phyloP scores from a whole-genome alignment of 305 asterid genomes.

The Fraxinus angustifolia region DNA sequence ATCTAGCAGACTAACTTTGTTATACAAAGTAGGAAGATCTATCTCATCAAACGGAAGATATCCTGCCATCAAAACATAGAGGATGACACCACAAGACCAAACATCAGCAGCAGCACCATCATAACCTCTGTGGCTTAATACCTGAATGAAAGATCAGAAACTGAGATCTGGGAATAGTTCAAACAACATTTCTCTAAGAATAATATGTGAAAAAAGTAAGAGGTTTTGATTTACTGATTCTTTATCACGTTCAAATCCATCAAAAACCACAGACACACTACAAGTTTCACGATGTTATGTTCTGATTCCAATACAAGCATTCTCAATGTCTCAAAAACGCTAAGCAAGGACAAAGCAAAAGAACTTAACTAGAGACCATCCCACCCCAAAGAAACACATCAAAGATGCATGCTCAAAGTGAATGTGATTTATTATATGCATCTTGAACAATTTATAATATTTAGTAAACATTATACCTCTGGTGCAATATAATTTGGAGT shows the following conservation, averaged over 20 bases:
- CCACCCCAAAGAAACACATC: neutral
- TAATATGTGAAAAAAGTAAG: conserved; percentile 2
- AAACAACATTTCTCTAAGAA: conserved; percentile 12
- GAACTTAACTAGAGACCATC: conserved; percentile 5
- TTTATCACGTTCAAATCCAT: conserved; percentile 15
- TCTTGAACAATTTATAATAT: conserved; percentile 16
- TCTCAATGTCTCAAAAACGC: neutral
- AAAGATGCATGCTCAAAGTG: conserved; percentile 16
- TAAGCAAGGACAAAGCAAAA: neutral
- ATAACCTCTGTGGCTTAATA: conserved; percentile 70
- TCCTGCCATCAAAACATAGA: conserved; percentile 84
- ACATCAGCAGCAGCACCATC: conserved; percentile 98
- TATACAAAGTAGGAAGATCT: conserved; percentile 68
- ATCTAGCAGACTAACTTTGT: conserved; percentile 49
- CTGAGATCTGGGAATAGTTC: conserved; percentile 11
- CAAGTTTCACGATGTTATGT: neutral
- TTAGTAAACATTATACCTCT: conserved; percentile 50
- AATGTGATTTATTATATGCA: neutral
- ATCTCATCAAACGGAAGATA: conserved; percentile 79
- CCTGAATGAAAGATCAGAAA: conserved; percentile 41
- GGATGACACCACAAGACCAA: conserved; percentile 97
- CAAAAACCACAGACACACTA: conserved; percentile 6
- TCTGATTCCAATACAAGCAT: neutral
- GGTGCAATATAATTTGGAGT: conserved; percentile 98
- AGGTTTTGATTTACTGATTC: conserved; percentile 14